phyloP scores from a whole-genome alignment of 441 rosid genomes.

The Gossypium trilobum region DNA sequence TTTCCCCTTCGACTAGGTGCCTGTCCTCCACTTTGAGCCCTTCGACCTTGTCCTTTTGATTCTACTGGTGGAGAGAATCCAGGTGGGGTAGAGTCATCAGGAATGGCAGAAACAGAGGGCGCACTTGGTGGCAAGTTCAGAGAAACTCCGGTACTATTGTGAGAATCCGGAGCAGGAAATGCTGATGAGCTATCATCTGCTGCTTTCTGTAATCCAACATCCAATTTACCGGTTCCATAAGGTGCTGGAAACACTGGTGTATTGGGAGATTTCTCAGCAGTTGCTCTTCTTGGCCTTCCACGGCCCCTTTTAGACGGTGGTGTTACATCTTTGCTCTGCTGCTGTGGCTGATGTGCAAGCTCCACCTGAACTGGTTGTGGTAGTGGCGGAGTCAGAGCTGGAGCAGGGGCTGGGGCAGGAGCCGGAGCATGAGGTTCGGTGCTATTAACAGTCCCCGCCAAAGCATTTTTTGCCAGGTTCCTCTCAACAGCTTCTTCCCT shows the following conservation, averaged over 20 bases:
- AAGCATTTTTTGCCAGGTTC: constrained; percentile 32
- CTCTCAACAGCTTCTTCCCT: constrained; percentile 45
- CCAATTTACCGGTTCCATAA: constrained; percentile 30
- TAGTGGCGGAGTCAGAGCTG: constrained; percentile 11
- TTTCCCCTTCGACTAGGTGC: constrained; percentile 61
- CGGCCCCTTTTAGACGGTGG: constrained; percentile 90
- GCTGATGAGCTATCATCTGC: constrained; percentile 29
- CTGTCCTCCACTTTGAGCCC: constrained; percentile 46
- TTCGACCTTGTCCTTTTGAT: constrained; percentile 53
- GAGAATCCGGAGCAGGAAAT: constrained; percentile 25
- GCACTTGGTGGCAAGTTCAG: constrained; percentile 30
- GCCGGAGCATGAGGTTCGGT: constrained; percentile 30
- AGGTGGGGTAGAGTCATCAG: constrained; percentile 28
- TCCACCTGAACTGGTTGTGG: constrained; percentile 18
- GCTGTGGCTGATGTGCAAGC: constrained; percentile 30
- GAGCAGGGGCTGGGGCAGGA: constrained; percentile 12
- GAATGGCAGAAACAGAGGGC: constrained; percentile 25
- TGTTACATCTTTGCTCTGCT: constrained; percentile 44
- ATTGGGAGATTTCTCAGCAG: constrained; percentile 37
- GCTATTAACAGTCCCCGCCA: constrained; percentile 20
- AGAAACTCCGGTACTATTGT: constrained; percentile 16
- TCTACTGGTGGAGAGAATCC: constrained; percentile 29
- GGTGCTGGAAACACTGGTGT: constrained; percentile 26
- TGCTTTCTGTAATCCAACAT: constrained; percentile 30
- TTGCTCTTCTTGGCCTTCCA: constrained; percentile 76